These are phyloP conservation scores for Suillus ampliporus DNA, from an alignment of 768 basidiomycete species.

Conservation along the genomic window DNA sequence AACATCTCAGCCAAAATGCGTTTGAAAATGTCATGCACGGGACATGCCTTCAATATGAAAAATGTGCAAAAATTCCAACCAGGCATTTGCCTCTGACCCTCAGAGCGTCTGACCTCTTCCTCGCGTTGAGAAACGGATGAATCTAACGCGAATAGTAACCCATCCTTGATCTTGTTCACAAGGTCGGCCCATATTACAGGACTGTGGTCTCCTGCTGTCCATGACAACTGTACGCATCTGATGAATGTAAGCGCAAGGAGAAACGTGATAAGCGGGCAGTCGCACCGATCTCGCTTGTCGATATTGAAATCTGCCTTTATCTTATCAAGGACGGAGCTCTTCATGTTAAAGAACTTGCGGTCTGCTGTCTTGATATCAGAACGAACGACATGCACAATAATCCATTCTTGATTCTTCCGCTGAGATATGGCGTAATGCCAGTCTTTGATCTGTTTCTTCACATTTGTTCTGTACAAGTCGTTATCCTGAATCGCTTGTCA, in stretches of 20 bases:
- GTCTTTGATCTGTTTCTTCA: constrained; percentile 89
- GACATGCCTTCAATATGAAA: constrained; percentile 87
- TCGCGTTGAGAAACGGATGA: constrained; percentile 76
- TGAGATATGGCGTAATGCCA: constrained; percentile 76
- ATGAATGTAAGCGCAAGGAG: constrained; percentile 13
- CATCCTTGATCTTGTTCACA: constrained; percentile 88
- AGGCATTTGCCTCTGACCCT: constrained; percentile 88
- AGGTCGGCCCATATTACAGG: constrained; percentile 89
- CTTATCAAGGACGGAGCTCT: constrained; percentile 86
- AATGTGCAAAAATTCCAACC: constrained; percentile 99
- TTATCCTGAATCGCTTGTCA: constrained; percentile 49
- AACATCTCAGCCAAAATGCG: constrained; percentile 10
- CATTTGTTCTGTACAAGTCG: constrained; percentile 76
- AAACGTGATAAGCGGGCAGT: constrained; percentile 6
- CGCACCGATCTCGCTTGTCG: constrained; percentile 84
- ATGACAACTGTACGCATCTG: constrained; percentile 84
- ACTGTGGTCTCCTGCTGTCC: constrained; percentile 73
- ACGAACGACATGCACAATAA: constrained; percentile 85
- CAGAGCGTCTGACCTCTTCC: constrained; percentile 90
- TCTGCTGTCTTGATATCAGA: constrained; percentile 65
- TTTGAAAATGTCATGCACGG: constrained; percentile 7
- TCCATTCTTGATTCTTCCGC: constrained; percentile 90
- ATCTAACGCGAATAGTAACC: constrained; percentile 85
- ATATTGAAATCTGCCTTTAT: constrained; percentile 90
- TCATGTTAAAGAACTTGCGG: constrained; percentile 82